Base-by-base conservation (phyloP, 2,329 filamentous ascomycete species). In the Pestalotiopsis sp. region DNA sequence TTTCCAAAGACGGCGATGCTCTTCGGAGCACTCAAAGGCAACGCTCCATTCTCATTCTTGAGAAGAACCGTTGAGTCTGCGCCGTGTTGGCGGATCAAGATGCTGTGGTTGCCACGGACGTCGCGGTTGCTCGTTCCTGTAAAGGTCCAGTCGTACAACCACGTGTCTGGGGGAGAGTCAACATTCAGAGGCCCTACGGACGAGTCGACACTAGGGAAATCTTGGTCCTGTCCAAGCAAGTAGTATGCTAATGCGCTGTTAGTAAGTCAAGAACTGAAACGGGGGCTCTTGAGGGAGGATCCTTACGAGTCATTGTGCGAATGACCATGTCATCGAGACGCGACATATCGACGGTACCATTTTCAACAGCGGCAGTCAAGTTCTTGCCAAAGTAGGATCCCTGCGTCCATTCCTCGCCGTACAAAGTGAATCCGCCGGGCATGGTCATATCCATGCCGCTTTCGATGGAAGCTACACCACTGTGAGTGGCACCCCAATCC, bases 31-130 rank as follows among this genome's bases (percentile, higher is more conserved):
- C 85, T 85, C 55, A 89, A 81, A 0, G 92, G 92, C 6, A 94
- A 82, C 1, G 84, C 84, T 49, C 84, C 85, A 69, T 85, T 84
- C 39, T 81, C 81, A 79, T 95, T 95, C 84, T 95, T 95, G 70
- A 95, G 82, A 2, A 95, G 85, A 80, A 83, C 17, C 11, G 69
- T 65, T 2, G 67, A 68, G 79, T 83, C 65, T 80, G 79, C 6
- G 61, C 83, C 27, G 72, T 82, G 31, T 67, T 85, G 58, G 83
- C 82, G 38, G 83, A 86, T 73, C 77, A 77, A 20, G 74, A 86
- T 3, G 83, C 84, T 4, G 83, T 90, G 86, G 73, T 90, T 82
- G 23, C 84, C 88, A 0, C 86, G 85, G 65, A 83, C 82, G 41
- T 83, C 81, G 68, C 74, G 84, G 73, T 89, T 88, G 7, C 81